Evolutionary conservation across 2,329 filamentous ascomycete genomes (phyloP).

Genomic region (Chaetomium sp.): DNA sequence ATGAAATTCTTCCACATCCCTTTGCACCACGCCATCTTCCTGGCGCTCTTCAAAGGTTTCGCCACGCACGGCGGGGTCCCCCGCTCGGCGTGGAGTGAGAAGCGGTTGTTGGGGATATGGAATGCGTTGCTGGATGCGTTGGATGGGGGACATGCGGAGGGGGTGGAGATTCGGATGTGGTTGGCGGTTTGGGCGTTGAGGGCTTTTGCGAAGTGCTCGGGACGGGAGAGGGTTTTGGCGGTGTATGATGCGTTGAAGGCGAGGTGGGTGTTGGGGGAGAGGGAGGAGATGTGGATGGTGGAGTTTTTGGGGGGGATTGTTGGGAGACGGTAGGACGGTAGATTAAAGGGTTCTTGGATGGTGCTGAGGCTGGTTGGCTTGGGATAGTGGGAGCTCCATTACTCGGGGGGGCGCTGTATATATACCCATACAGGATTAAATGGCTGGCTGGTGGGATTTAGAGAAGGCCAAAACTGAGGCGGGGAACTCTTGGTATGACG

Average conservation of each 20-base stretch:
- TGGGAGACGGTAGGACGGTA: neutral
- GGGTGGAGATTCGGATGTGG: slow-evolving; percentile 52
- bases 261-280: slow-evolving; percentile 40
- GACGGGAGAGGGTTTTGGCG: slow-evolving; percentile 41
- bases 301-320: slow-evolving; percentile 28
- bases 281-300: slow-evolving; percentile 41
- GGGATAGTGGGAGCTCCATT: too few species aligned
- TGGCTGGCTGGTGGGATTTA: too few species aligned
- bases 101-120: slow-evolving; percentile 63
- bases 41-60: slow-evolving; percentile 80
- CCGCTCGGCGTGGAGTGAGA: slow-evolving; percentile 63
- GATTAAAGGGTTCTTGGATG: neutral
- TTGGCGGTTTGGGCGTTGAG: slow-evolving; percentile 54
- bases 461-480: too few species aligned
- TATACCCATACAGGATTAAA: too few species aligned
- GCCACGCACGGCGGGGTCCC: slow-evolving; percentile 58
- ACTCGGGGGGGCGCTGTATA: too few species aligned
- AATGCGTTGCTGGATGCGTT: slow-evolving; percentile 53
- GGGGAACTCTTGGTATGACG: too few species aligned
- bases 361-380: too few species aligned
- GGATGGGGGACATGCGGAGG: slow-evolving; percentile 37
- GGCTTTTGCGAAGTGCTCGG: slow-evolving; percentile 56
- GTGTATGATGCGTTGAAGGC: slow-evolving; percentile 46
- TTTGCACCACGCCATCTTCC: slow-evolving; percentile 69
- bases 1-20: slow-evolving; percentile 66